These are phyloP conservation scores for Ophiognomonia clavigignenti-juglandacearum DNA, from an alignment of 2,329 filamentous ascomycete genomes.

Conservation along the genomic window DNA sequence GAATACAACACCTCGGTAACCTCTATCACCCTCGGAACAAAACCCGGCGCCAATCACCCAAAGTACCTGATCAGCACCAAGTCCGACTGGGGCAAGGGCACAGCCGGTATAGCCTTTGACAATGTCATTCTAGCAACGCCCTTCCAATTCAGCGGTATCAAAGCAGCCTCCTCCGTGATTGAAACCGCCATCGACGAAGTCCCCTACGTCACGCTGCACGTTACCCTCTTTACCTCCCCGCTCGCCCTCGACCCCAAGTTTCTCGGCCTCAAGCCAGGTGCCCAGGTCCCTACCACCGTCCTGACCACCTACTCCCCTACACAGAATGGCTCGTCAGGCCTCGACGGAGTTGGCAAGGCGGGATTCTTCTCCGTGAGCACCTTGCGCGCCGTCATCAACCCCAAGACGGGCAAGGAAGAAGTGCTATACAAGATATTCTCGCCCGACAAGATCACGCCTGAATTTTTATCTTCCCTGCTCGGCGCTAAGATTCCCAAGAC, in stretches of 20 bases:
- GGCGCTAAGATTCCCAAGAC: conserved; percentile 41
- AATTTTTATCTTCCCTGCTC: conserved; percentile 49
- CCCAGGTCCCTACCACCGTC: conserved; percentile 64
- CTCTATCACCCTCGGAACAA: conserved; percentile 48
- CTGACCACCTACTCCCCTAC: conserved; percentile 72
- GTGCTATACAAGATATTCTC: conserved; percentile 65
- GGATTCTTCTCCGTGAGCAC: conserved; percentile 86
- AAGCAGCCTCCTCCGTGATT: conserved; percentile 58
- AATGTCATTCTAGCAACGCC: conserved; percentile 79
- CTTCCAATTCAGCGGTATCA: conserved; percentile 73
- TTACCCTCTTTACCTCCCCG: conserved; percentile 82
- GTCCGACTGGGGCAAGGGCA: conserved; percentile 18
- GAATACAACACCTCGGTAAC: conserved; percentile 64
- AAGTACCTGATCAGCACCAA: conserved; percentile 44
- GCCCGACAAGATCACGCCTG: conserved; percentile 44
- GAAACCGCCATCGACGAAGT: conserved; percentile 68
- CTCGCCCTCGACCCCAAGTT: conserved; percentile 64
- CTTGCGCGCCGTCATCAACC: conserved; percentile 59
- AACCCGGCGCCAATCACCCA: conserved; percentile 30
- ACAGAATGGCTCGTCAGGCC: conserved; percentile 45
- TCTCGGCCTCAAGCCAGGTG: conserved; percentile 62
- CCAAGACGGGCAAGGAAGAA: conserved; percentile 47
- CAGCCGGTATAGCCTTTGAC: conserved; percentile 56
- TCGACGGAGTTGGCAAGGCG: conserved; percentile 61
- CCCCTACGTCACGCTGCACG: conserved; percentile 82